These are phyloP conservation scores for Fraxinus angustifolia DNA, from an alignment of 305 asterid genomes.

Conservation along the genomic window DNA sequence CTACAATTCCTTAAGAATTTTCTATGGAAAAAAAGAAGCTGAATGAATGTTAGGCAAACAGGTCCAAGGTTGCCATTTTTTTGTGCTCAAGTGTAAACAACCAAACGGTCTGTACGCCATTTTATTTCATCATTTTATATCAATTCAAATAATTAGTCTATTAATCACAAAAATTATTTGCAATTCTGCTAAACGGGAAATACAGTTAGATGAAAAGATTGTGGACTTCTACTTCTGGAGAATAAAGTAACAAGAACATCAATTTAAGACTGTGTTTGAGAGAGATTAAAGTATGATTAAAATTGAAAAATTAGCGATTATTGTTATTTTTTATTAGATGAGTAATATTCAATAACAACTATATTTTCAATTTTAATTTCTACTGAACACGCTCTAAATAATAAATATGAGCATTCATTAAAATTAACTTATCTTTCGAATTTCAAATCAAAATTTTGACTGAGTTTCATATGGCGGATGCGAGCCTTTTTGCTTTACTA, in stretches of 20 bases:
- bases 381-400: no score
- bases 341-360: no score
- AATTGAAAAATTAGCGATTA: no score
- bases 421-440: not conserved
- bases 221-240: not conserved
- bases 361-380: no score
- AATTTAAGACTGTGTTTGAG: no score
- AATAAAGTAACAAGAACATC: not conserved
- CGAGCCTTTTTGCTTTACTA: not conserved
- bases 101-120: not conserved
- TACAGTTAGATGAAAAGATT: not conserved
- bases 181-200: not conserved
- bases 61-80: not conserved
- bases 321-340: no score
- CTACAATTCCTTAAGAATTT: constrained; percentile 15
- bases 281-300: no score
- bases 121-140: not conserved
- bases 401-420: not conserved
- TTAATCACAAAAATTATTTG: not conserved
- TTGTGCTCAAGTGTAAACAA: not conserved
- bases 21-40: constrained; percentile 11
- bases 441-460: not conserved
- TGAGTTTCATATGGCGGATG: not conserved
- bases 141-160: not conserved
- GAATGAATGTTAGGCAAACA: constrained; percentile 13